Percentiles rank a stretch among this genome's conserved stretches.
Conservation (phyloP, 371 early-diverging fungal species). For the Saksenaea oblongispora region DNA sequence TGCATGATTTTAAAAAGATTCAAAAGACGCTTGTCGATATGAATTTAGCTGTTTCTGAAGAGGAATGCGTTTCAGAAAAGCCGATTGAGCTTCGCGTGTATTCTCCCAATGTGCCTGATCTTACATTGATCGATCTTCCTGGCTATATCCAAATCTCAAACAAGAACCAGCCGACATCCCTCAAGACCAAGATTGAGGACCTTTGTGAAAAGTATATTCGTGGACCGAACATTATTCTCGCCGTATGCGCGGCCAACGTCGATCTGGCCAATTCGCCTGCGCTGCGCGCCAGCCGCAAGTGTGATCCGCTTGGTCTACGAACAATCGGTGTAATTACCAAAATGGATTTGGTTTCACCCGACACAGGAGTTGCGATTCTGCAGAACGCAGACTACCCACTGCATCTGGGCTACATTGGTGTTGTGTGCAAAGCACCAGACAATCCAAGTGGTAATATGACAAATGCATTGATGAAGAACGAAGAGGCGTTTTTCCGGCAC, state of each 20-base stretch:
- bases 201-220: conserved; percentile 93
- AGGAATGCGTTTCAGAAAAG: conserved; percentile 89
- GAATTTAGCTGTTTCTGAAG: conserved; percentile 91
- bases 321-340: conserved; percentile 99
- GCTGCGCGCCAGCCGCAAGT: conserved; percentile 87
- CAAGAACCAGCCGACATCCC: conserved; percentile 89
- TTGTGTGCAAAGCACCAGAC: conserved; percentile 82
- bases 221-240: conserved; percentile 95
- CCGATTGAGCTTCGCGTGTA: conserved; percentile 96
- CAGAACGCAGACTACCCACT: conserved; percentile 92
- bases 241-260: conserved; percentile 97
- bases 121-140: conserved; percentile 98
- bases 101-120: conserved; percentile 93
- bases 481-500: conserved; percentile 70
- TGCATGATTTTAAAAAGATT: conserved; percentile 84
- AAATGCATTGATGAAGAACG: conserved; percentile 69
- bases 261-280: conserved; percentile 99
- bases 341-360: conserved; percentile 95
- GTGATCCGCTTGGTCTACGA: conserved; percentile 91
- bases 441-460: conserved; percentile 53
- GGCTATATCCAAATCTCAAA: conserved; percentile 98
- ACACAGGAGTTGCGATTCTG: conserved; percentile 80
- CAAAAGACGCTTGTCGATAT: conserved; percentile 90
- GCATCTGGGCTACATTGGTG: conserved; percentile 97
- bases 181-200: conserved; percentile 93